Percentiles rank a stretch among this genome's conserved stretches.
These are phyloP conservation scores for Pseudozyma flocculosa DNA, from an alignment of 1,284 basidiomycete genomes.

Conservation along the genomic window DNA sequence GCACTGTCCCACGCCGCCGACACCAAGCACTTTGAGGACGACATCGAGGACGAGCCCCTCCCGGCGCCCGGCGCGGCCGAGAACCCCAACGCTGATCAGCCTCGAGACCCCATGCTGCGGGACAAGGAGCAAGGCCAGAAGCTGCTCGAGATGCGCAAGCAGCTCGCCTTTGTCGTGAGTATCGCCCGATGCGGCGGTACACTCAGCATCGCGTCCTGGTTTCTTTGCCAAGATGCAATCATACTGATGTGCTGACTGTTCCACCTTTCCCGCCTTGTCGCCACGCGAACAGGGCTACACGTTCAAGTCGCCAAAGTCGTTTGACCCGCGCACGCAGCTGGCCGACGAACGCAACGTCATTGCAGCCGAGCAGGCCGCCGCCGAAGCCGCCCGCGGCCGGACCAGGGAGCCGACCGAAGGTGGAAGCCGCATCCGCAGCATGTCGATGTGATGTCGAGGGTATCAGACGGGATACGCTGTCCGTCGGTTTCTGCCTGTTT, in stretches of 20 bases:
- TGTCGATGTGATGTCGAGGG: constrained; percentile 47
- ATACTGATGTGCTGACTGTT: not conserved
- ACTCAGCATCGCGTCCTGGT: too few relatives aligned
- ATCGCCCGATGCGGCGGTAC: too few relatives aligned
- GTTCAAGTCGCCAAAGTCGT: constrained; percentile 48
- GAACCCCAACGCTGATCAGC: constrained; percentile 66
- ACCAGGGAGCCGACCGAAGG: constrained; percentile 22
- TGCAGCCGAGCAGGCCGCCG: constrained; percentile 28
- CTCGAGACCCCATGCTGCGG: constrained; percentile 81
- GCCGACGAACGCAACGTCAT: constrained; percentile 27
- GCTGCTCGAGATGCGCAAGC: constrained; percentile 85
- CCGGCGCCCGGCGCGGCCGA: constrained; percentile 82
- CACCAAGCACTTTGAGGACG: constrained; percentile 63
- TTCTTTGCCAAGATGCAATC: too few relatives aligned
- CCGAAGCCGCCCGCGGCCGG: constrained; percentile 8
- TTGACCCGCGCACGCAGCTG: constrained; percentile 40
- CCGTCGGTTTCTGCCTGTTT: too few relatives aligned
- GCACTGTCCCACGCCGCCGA: constrained; percentile 63
- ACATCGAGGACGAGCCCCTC: constrained; percentile 82
- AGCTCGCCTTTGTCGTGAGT: constrained; percentile 74
- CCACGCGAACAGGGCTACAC: constrained; percentile 38
- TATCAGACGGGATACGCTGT: too few relatives aligned
- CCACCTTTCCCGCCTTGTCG: not conserved
- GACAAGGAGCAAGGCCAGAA: constrained; percentile 80
- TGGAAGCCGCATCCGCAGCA: constrained; percentile 44